These are phyloP conservation scores for Nakaseomyces bracarensis DNA, from an alignment of 1,139 yeast species.

Conservation along the genomic window DNA sequence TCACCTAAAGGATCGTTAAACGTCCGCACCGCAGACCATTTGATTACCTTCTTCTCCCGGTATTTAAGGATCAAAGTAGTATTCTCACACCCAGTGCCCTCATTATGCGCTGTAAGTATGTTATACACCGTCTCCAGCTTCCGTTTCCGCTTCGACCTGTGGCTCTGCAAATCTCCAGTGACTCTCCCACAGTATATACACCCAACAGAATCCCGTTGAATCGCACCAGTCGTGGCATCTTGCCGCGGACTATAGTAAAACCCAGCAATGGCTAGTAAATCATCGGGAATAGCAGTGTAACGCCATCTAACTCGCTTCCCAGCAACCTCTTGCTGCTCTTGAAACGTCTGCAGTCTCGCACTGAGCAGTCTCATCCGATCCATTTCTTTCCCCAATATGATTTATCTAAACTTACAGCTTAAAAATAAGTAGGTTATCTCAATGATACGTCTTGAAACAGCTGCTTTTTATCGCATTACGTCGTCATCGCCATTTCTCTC, in stretches of 20 bases:
- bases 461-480: no score
- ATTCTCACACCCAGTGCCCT: slow-evolving; percentile 1
- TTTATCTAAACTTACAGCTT: no score
- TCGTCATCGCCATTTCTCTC: no score
- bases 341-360: slow-evolving; percentile 28
- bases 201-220: slow-evolving; percentile 39
- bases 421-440: no score
- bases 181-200: slow-evolving; percentile 55
- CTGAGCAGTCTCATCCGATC: slow-evolving; percentile 5
- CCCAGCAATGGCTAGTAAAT: slow-evolving; percentile 54
- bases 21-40: slow-evolving; percentile 17
- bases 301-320: slow-evolving; percentile 34
- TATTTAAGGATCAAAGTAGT: background rate
- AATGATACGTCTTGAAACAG: no score
- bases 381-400: background rate
- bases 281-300: slow-evolving; percentile 33
- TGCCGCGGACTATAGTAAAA: slow-evolving; percentile 54
- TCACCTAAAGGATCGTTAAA: slow-evolving; percentile 17
- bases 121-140: slow-evolving; percentile 21
- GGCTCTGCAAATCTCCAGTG: slow-evolving; percentile 19
- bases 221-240: slow-evolving; percentile 11
- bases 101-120: slow-evolving; percentile 19
- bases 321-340: slow-evolving; percentile 23
- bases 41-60: slow-evolving; percentile 9
- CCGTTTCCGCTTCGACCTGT: slow-evolving; percentile 22